Base-by-base conservation (phyloP, 73 alveolate species). In the Uronychia binucleata region DNA sequence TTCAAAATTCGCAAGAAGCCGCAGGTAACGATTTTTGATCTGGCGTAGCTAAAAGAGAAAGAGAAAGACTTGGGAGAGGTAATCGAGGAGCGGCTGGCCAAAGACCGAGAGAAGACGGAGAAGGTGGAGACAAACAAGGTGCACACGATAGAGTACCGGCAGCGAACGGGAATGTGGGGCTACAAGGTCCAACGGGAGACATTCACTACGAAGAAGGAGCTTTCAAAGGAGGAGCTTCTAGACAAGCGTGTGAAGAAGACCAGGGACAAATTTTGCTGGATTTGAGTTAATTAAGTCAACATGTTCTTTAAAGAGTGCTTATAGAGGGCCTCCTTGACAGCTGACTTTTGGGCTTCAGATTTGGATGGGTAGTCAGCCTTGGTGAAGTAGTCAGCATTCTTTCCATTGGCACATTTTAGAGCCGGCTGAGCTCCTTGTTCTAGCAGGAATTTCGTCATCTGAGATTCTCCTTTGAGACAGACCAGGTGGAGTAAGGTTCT, bases 201-300 rank as follows among this genome's bases (percentile, higher is more conserved):
- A 28, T 5, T 57, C 19, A 35, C 32, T 0, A 30, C 57, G 34
- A 74, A 78, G 0, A n/a, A n/a, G n/a, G n/a, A n/a, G n/a, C 19
- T 28, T 78, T 29, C 77, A 25, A 59, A 31, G 28, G 93, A 86
- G 35, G 84, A 86, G 59, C 0, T 86, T n/a, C 84, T 86, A 34
- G 93, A 86, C 31, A 28, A 8, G 83, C 33, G 93, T 31, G 93
- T 79, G 25, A 86, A 86, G 75, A 86, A 86, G 60, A 80, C 78
- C 57, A 59, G 82, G 1, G 93, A 86, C 86, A 86, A 86, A 75
- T 86, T 79, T 57, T 86, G 93, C 88, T 86, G 93, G 93, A 31
- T 75, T 30, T 83, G 90, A 83, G 14, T 74, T 14, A 28, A 26
- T 33, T 26, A 78, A 33, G 26, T 34, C 8, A 60, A 77, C 67